These are phyloP conservation scores for Eimeria maxima DNA, from an alignment of 169 alveolate genomes.

Conservation along the genomic window DNA sequence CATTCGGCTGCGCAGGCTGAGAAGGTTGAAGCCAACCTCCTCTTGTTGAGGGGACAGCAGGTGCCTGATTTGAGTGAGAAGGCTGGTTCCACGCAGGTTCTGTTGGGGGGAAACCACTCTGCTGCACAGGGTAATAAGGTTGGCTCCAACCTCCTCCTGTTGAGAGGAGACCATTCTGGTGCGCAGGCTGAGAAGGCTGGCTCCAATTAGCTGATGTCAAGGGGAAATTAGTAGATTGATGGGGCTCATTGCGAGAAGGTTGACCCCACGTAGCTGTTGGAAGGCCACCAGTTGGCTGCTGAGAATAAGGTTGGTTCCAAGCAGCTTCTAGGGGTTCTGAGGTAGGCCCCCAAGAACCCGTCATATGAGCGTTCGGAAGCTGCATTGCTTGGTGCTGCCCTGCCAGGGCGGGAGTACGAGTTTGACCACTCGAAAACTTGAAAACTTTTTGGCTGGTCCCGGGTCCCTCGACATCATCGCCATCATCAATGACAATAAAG, in stretches of 20 bases:
- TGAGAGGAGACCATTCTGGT: not conserved
- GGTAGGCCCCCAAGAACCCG: not conserved
- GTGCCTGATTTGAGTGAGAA: too few species aligned
- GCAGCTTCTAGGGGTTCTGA: not conserved
- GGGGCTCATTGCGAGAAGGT: too few species aligned
- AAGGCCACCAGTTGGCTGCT: not conserved
- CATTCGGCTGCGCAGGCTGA: too few species aligned
- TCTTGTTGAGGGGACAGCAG: too few species aligned
- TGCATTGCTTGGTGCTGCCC: not conserved
- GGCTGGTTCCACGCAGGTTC: too few species aligned
- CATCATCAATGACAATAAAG: not conserved
- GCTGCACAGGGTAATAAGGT: too few species aligned
- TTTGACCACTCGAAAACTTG: not conserved
- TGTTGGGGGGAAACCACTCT: too few species aligned
- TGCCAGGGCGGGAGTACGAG: not conserved
- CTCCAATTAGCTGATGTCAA: too few species aligned
- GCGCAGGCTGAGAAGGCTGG: too few species aligned
- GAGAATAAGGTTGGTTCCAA: not conserved
- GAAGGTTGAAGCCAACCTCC: too few species aligned
- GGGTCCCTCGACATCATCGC: not conserved
- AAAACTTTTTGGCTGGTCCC: not conserved
- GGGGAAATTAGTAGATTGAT: too few species aligned
- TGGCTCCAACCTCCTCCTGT: not conserved
- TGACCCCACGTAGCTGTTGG: too few species aligned
- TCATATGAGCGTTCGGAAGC: not conserved